A percentile compares a stretch with the other conserved stretches of the same genome.
Conservation (phyloP, 371 early-diverging fungal genomes). For the Lichtheimia corymbifera region DNA sequence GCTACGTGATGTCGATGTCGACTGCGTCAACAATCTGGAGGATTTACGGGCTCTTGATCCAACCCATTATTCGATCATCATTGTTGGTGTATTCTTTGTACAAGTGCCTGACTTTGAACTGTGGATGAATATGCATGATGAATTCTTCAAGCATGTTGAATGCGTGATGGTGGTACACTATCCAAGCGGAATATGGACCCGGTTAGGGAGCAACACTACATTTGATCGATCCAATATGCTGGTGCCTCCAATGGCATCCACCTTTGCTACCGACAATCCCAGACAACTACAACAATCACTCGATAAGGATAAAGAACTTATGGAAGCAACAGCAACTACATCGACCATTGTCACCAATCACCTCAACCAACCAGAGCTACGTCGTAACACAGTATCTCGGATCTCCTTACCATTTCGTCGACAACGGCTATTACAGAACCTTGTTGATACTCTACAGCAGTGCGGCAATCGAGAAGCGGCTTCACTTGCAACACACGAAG, state of each 20-base stretch:
- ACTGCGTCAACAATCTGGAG: slow-evolving; percentile 23
- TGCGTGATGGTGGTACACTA: slow-evolving; percentile 40
- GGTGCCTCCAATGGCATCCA: too few relatives aligned
- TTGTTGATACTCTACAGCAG: slow-evolving; percentile 31
- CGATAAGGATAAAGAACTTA: not conserved
- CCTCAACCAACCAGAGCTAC: slow-evolving; percentile 2
- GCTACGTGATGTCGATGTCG: slow-evolving; percentile 24
- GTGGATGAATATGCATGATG: slow-evolving; percentile 26
- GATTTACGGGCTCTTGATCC: slow-evolving; percentile 14
- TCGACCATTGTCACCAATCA: not conserved
- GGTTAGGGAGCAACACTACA: too few relatives aligned
- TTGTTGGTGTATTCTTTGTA: slow-evolving; percentile 30
- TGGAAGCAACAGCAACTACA: not conserved
- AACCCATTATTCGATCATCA: slow-evolving; percentile 31
- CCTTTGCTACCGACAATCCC: slow-evolving; percentile 6
- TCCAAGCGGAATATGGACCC: slow-evolving; percentile 25
- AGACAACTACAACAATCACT: slow-evolving; percentile 11
- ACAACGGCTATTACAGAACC: slow-evolving; percentile 38
- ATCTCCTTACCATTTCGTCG: slow-evolving; percentile 58
- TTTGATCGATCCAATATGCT: too few relatives aligned
- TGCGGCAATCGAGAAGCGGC: not conserved
- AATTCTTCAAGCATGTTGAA: slow-evolving; percentile 12
- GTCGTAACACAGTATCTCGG: slow-evolving; percentile 32
- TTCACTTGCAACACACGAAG: not conserved
- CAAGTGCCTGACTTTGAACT: slow-evolving; percentile 11